Base-by-base conservation (phyloP, 2,329 filamentous ascomycete species). In the Penicillium sp. region DNA sequence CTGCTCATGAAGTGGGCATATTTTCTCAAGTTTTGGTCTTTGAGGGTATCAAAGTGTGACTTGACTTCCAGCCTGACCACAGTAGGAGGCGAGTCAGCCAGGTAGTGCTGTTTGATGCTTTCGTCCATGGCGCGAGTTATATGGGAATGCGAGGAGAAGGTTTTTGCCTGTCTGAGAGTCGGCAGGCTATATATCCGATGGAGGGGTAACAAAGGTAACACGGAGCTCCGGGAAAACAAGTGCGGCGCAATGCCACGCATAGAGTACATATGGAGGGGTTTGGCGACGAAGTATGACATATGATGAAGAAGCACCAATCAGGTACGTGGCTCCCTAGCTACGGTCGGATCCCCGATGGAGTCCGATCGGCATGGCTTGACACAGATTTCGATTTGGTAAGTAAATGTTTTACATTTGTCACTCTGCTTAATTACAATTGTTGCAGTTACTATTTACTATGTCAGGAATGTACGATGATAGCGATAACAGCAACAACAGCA, bases 1-100 rank as follows among this genome's bases (percentile, higher is more conserved):
- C 84, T 86, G 84, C 88, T 91, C 72, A 96, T 90, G 72, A 88
- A 92, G 78, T 97, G 93, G 63, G 93, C 90, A 81, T 97, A 97
- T 71, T 89, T 87, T 80, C 93, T 92, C 79, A 96, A 86, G 72
- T 89, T 75, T 45, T 72, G 70, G 57, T 79, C 73, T 38, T 75
- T 75, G 45, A 81, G 69, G 7, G 76, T 86, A 55, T 93, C 89
- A 69, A 97, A 99, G 77, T 97, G 93, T 72, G 91, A 90, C 78
- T 91, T 91, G 74, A 97, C 94, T 74, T 91, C 88, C 50, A 99
- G 85, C 48, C 88, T 86, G 58, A 97, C 93, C 56, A 97, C 86
- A 49, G 88, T 89, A 1, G 94, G 94, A 46, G 94, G 94, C 63
- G 89, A 88, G 76, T 99, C 94, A 47, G 94, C 93, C 60, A 96